These are phyloP conservation scores for Rossbeevera mucosa DNA, from an alignment of 768 basidiomycete species.

Conservation along the genomic window DNA sequence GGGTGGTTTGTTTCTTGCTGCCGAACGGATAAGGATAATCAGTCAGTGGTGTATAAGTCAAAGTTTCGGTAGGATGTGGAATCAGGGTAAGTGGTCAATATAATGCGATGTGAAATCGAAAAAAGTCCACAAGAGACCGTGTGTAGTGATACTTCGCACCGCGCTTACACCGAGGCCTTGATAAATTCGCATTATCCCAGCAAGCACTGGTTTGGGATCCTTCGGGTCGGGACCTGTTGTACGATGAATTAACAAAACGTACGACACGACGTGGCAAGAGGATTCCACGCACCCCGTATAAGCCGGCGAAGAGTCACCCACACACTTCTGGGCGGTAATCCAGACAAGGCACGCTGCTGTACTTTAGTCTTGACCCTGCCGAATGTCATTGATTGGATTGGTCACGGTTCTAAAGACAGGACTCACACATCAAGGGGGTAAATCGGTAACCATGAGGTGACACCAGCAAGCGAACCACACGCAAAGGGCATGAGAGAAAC, in stretches of 20 bases:
- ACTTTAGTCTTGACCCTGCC: constrained; percentile 87
- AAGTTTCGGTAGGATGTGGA: constrained; percentile 2
- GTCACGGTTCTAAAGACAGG: not conserved
- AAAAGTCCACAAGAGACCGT: constrained; percentile 90
- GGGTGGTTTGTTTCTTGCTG: constrained; percentile 4
- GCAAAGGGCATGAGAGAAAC: constrained; percentile 80
- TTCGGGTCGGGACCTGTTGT: constrained; percentile 69
- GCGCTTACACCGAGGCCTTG: constrained; percentile 94
- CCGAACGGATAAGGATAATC: constrained; percentile 5
- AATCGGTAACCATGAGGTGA: constrained; percentile 84
- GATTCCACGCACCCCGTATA: constrained; percentile 58
- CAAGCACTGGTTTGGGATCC: constrained; percentile 68
- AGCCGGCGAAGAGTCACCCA: constrained; percentile 73
- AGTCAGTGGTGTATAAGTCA: constrained; percentile 2
- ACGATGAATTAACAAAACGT: not conserved
- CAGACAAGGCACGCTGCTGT: constrained; percentile 88
- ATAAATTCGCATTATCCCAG: constrained; percentile 82
- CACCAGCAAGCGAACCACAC: constrained; percentile 87
- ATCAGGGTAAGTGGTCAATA: constrained; percentile 57
- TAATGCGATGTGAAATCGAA: constrained; percentile 77
- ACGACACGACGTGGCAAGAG: not conserved
- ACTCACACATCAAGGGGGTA: constrained; percentile 92
- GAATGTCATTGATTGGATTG: constrained; percentile 3
- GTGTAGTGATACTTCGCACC: constrained; percentile 85
- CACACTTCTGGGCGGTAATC: constrained; percentile 65